Base-by-base conservation (phyloP, 2,329 filamentous ascomycete genomes). In the Monosporascus sp. region DNA sequence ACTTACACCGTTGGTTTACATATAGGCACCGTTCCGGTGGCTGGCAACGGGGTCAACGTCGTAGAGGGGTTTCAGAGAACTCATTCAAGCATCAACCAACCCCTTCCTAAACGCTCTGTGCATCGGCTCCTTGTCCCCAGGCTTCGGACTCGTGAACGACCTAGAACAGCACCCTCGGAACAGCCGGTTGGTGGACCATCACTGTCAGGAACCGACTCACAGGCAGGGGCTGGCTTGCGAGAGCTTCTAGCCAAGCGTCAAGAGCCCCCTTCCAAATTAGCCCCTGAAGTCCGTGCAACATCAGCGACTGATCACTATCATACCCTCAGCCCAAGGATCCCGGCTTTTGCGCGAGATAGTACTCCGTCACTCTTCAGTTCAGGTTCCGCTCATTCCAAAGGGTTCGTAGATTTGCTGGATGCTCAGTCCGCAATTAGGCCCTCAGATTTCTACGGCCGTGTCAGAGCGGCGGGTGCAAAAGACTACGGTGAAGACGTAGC, bases 401-500 rank as follows among this genome's bases (percentile, higher is more conserved):
- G 67, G 4, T 71, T 74, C 52, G 73, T 85, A 47, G 81, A 85
- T 57, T 65, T 86, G 1, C 70, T 85, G 2, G 82, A 85, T 57
- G 82, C 81, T 0, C 78, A 81, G 54, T 78, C 79, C 0, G 76
- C 73, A 25, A 70, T 84, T 39, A 75, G 66, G 27, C 74, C 75
- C 0, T 68, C 72, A 2, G 73, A 80, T 54, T 82, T 83, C 57
- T 68, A 70, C 48, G 69, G 70, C 9, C 72, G 80, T 17, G 60
- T 83, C 3, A 66, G 74, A 51, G 80, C 81, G 1, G 63, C 78
- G 0, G 81, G 81, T 1, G 70, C 72, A 0, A 73, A 75, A 44
- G 76, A 80, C 49, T 85, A 82, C 58, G 83, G 79, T n/a, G 85
- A 87, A 63, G 83, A 86, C 62, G 81, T 86, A 2, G 83, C 82